Evolutionary conservation across 2,329 filamentous ascomycete genomes (phyloP).

Genomic region (Ophiosphaerella korrae): DNA sequence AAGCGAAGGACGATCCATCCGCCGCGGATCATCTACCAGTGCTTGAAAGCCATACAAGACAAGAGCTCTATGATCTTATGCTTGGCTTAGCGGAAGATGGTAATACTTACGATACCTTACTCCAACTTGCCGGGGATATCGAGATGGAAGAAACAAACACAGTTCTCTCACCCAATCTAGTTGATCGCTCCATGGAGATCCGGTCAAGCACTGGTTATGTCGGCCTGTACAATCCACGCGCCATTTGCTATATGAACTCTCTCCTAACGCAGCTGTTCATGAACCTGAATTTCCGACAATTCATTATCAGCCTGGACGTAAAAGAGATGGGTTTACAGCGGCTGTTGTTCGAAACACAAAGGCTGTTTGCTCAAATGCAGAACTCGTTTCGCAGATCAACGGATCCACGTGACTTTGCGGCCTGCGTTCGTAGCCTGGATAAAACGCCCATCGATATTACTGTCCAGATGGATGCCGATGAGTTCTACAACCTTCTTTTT

Average conservation of each 20-base stretch:
- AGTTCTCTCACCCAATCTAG: constrained; percentile 59
- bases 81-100: constrained; percentile 40
- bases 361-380: constrained; percentile 85
- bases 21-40: constrained; percentile 29
- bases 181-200: constrained; percentile 71
- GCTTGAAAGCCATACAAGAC: constrained; percentile 42
- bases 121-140: constrained; percentile 30
- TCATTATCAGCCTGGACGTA: constrained; percentile 69
- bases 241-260: constrained; percentile 97
- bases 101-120: constrained; percentile 32
- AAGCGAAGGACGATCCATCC: constrained; percentile 1
- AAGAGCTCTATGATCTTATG: constrained; percentile 46
- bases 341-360: constrained; percentile 77
- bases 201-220: constrained; percentile 79
- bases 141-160: constrained; percentile 51
- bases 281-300: constrained; percentile 85
- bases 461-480: constrained; percentile 96
- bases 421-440: constrained; percentile 80
- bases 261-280: constrained; percentile 94
- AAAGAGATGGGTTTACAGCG: constrained; percentile 64
- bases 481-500: constrained; percentile 94
- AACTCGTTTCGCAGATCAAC: constrained; percentile 75
- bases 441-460: constrained; percentile 82
- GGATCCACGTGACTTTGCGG: constrained; percentile 74
- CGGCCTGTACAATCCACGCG: constrained; percentile 90